Conservation (phyloP, 495 filamentous ascomycete species). For the Gamarada debralockiae region DNA sequence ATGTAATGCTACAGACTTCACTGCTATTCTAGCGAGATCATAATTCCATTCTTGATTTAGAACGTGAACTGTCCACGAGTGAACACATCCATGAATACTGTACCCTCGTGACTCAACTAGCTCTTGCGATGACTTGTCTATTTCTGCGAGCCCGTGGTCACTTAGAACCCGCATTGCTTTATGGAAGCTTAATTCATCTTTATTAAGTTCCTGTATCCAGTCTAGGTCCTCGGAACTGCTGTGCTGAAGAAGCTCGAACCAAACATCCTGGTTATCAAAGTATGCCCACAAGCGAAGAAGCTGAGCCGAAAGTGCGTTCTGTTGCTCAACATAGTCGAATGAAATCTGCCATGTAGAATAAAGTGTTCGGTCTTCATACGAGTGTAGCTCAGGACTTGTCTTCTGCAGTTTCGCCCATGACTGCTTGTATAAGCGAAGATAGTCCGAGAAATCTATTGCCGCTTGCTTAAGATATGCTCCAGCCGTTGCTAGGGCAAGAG, state of each 20-base stretch:
- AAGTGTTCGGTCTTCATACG: too few relatives aligned
- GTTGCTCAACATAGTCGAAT: too few relatives aligned
- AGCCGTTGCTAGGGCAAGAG: conserved; percentile 30
- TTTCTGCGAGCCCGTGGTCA: conserved; percentile 25
- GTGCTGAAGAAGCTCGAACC: conserved; percentile 34
- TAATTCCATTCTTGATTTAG: too few relatives aligned
- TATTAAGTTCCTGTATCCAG: conserved; percentile 12
- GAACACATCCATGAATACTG: conserved; percentile 36
- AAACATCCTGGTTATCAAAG: too few relatives aligned
- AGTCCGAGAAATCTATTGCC: conserved; percentile 18
- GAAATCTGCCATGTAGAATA: conserved; percentile 42
- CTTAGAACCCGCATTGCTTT: too few relatives aligned
- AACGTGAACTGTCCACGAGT: too few relatives aligned
- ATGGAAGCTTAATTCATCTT: too few relatives aligned
- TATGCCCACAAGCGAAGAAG: conserved; percentile 40
- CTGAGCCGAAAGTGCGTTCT: conserved; percentile 31
- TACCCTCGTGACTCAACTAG: conserved; percentile 29
- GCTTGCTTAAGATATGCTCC: too few relatives aligned
- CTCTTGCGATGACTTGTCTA: conserved; percentile 19
- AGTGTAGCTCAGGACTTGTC: conserved; percentile 22
- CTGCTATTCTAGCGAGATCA: conserved; percentile 13
- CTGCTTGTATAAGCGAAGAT: conserved; percentile 20
- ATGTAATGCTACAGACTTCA: conserved; percentile 10
- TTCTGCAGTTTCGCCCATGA: conserved; percentile 27
- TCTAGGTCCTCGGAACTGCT: conserved; percentile 7